A percentile compares a stretch with the other conserved stretches of the same genome.
phyloP scores from a whole-genome alignment of 2,329 filamentous ascomycete species.

The Aspergillus piperis region DNA sequence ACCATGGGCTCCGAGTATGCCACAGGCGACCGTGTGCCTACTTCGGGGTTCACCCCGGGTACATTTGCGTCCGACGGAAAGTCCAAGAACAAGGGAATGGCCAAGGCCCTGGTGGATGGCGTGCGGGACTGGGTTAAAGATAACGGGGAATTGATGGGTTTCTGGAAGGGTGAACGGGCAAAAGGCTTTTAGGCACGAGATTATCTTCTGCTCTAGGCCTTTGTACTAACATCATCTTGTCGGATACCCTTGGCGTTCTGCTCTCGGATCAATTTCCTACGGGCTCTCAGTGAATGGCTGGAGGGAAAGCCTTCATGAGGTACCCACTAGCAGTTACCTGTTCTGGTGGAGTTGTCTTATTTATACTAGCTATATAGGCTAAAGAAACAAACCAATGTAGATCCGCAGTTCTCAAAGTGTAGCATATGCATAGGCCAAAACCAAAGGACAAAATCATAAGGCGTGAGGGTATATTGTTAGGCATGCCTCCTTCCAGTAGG shows the following conservation, averaged over 20 bases:
- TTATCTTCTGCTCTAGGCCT: neutral
- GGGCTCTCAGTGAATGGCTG: neutral
- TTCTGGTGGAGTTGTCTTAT: neutral
- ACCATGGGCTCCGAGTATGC: conserved; percentile 81
- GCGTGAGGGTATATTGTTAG: neutral
- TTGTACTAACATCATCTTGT: neutral
- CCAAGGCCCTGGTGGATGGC: conserved; percentile 63
- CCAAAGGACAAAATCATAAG: neutral
- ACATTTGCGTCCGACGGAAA: conserved; percentile 37
- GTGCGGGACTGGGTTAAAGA: conserved; percentile 63
- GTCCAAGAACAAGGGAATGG: conserved; percentile 59
- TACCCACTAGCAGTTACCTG: neutral
- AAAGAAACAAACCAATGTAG: conserved; percentile 4
- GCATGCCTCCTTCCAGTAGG: neutral
- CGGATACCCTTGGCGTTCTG: neutral
- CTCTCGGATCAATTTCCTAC: neutral
- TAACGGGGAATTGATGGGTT: conserved; percentile 63
- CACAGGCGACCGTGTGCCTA: conserved; percentile 50
- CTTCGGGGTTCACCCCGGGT: conserved; percentile 28
- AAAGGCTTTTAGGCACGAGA: conserved; percentile 42
- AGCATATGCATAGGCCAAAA: neutral
- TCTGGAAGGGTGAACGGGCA: conserved; percentile 62
- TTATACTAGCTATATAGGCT: neutral
- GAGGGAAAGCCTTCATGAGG: neutral
- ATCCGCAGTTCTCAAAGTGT: neutral